phyloP scores from a whole-genome alignment of 1,139 yeast genomes.

The Zygoascus sp. region DNA sequence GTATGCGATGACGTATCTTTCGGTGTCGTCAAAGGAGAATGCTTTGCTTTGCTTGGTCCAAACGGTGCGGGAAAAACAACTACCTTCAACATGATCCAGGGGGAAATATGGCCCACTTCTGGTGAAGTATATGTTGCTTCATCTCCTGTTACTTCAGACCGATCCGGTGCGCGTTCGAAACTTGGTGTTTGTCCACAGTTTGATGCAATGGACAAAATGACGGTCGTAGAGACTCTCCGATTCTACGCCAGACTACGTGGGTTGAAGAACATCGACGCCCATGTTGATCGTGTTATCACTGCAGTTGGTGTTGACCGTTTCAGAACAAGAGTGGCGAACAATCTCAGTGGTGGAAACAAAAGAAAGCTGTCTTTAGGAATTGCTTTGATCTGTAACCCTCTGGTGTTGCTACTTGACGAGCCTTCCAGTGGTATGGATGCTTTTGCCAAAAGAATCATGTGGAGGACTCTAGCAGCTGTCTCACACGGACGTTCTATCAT shows the following conservation, averaged over 20 bases:
- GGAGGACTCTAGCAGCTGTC: conserved; percentile 35
- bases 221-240: conserved; percentile 32
- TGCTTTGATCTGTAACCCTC: conserved; percentile 92
- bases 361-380: conserved; percentile 95
- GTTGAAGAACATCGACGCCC: conserved; percentile 77
- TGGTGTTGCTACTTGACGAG: conserved; percentile 87
- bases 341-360: conserved; percentile 95
- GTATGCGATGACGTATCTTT: conserved; percentile 36
- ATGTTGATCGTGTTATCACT: conserved; percentile 59
- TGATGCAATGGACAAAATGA: conserved; percentile 39
- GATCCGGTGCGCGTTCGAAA: conserved; percentile 32
- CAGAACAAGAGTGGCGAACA: conserved; percentile 32
- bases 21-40: conserved; percentile 34
- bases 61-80: conserved; percentile 99
- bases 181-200: conserved; percentile 40
- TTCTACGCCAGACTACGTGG: conserved; percentile 36
- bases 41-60: conserved; percentile 64
- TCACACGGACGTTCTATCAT: conserved; percentile 34
- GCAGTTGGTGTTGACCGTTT: conserved; percentile 36
- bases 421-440: conserved; percentile 90
- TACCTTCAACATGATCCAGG: conserved; percentile 61
- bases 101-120: conserved; percentile 36
- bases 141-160: conserved; percentile 28
- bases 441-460: conserved; percentile 43
- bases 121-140: conserved; percentile 34